Evolutionary conservation across 2,329 filamentous ascomycete genomes (phyloP).

Genomic region (Hypoxylon sp.): DNA sequence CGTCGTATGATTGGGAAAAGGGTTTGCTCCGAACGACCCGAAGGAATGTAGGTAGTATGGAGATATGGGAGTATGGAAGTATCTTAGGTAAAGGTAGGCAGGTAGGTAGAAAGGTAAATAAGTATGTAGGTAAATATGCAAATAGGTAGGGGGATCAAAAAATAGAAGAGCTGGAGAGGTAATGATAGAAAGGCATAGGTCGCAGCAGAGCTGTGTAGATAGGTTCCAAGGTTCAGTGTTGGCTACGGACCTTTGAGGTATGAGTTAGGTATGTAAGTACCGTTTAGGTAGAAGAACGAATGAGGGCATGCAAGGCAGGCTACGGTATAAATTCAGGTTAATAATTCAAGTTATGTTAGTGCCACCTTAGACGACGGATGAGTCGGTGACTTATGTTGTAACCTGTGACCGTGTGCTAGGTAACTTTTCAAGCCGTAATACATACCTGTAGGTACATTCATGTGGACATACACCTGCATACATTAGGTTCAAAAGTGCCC

Average conservation of each 20-base stretch:
- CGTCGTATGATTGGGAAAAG: constrained; percentile 44
- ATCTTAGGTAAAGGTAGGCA: constrained; percentile 8
- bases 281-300: constrained; percentile 5
- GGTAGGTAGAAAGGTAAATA: neutral
- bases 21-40: constrained; percentile 44
- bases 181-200: constrained; percentile 18
- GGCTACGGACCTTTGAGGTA: neutral
- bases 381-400: constrained; percentile 28
- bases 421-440: neutral
- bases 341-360: neutral
- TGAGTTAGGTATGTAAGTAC: neutral
- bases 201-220: constrained; percentile 5
- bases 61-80: constrained; percentile 15
- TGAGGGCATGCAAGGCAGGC: neutral
- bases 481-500: too few species aligned
- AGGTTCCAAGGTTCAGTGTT: neutral
- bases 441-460: constrained; percentile 1
- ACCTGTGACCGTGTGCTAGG: constrained; percentile 17
- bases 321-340: neutral
- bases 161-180: neutral
- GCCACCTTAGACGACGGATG: constrained; percentile 10
- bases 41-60: constrained; percentile 34
- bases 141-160: neutral
- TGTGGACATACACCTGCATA: neutral
- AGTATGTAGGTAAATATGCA: constrained; percentile 13